Base-by-base conservation (phyloP, 352 stramenopile genomes). In the Plasmopara halstedii region DNA sequence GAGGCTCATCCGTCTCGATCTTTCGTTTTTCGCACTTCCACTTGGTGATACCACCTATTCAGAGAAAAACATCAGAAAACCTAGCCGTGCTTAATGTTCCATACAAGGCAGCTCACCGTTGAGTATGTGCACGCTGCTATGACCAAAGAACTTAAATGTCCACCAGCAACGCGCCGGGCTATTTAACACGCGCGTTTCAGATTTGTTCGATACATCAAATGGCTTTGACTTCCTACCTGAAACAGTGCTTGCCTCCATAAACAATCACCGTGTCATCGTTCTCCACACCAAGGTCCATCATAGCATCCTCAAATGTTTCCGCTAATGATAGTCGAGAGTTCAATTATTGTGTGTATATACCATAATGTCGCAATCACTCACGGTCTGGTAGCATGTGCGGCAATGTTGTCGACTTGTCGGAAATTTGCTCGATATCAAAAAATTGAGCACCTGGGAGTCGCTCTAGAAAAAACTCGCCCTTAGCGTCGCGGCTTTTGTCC, bases 341-440 rank as follows among this genome's bases (percentile, higher is more conserved):
- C 11, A 35, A 17, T 36, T 18, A 25, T 14, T 46, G 20, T 14
- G 9, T 46, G 31, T 35, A 3, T n/a, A n/a, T n/a, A 27, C 7
- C 13, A 47, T 31, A 17, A 48, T 29, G 17, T 15, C 17, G 21
- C 19, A 18, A 27, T 32, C 15, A 34, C 18, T 33, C 44, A 83
- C 64, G 41, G 3, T 50, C 71, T 1, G 85, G 85, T 40, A 95
- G 51, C 78, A 92, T 94, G 59, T 95, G 85, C 50, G 85, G 85
- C 35, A 92, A 55, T n/a, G 64, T 75, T 2, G 73, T 84, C 10
- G 48, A 64, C 42, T 56, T 69, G 62, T 94, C 85, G 14, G 73
- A 61, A 38, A 88, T 73, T 46, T 88, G 70, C 26, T 95, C 85
- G 45, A 97, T 95, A 54, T 98, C 92, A 46, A 97, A 97, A 64